Base-by-base conservation (phyloP, 768 basidiomycete species). In the Leucosporidium yakuticum region DNA sequence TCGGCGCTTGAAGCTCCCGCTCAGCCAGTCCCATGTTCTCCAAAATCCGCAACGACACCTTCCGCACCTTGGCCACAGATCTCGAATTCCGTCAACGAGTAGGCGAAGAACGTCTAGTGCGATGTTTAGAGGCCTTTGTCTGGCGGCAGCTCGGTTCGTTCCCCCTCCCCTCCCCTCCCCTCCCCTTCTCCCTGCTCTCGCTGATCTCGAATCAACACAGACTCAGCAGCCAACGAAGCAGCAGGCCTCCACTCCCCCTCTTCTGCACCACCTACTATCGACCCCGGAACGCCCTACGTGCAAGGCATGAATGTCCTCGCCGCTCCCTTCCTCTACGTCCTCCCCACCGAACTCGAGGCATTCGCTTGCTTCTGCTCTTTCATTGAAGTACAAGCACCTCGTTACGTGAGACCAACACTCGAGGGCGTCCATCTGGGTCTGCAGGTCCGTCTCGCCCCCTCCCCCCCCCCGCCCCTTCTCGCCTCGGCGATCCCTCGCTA, bases 271-370 rank as follows among this genome's bases (percentile, higher is more conserved):
- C 44, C 62, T 34, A 4, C 61, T 11, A 56, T 65, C 27, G 70
- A 72, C 54, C 47, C 67, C 5, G 60, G 60, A 21, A 61, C 60
- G 7, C 63, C 55, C 17, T 57, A 54, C 50, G 54, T 48, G 12
- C 54, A 51, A 39, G 61, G 49, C 15, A 47, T 62, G 34, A 99
- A 99, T 77, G 96, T 98, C 58, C 86, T 99, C 47, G 92, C 94
- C 27, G 96, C 96, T 4, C 96, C 96, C 0, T 99, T 98, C 79
- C 83, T 99, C 34, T 99, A 96, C 77, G 91, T 90, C 17, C 90
- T 98, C 86, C 94, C 96, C 9, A 92, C 92, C 15, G 92, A 99
- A 78, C 80, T 98, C n/a, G 96, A 99, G 79, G 96, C 96, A 1
- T 99, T 97, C 79, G 93, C 88, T 69, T 96, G 91, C 79, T 98